A percentile compares a stretch with the other conserved stretches of the same genome.
These are phyloP conservation scores for Peronospora belbahrii DNA, from an alignment of 352 stramenopile genomes.

Conservation along the genomic window DNA sequence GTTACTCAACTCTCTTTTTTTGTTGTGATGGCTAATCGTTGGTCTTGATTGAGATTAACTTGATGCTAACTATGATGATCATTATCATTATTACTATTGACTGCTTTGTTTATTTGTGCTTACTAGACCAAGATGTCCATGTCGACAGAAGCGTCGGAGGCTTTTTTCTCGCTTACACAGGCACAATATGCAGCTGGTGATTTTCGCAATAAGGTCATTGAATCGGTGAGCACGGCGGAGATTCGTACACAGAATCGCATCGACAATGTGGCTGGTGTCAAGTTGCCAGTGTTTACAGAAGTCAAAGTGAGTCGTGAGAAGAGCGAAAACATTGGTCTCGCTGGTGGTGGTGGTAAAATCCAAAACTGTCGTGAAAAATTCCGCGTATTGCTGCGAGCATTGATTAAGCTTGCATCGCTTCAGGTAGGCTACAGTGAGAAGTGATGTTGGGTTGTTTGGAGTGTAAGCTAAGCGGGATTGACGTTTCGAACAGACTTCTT, in stretches of 20 bases:
- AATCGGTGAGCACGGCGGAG: conserved; percentile 92
- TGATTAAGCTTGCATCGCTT: conserved; percentile 86
- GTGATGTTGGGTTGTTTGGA: background rate
- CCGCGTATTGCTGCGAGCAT: conserved; percentile 63
- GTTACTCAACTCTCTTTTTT: too few relatives aligned
- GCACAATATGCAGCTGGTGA: conserved; percentile 97
- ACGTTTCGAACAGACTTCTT: conserved; percentile 92
- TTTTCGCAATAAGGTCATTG: conserved; percentile 95
- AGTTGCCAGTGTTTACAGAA: conserved; percentile 97
- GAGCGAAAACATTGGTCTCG: conserved; percentile 92
- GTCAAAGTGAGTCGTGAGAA: conserved; percentile 93
- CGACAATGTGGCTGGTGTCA: conserved; percentile 99
- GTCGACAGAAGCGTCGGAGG: conserved; percentile 84
- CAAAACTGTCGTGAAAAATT: conserved; percentile 90
- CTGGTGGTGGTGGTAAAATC: conserved; percentile 96
- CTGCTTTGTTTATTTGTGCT: background rate
- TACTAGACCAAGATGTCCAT: conserved; percentile 83
- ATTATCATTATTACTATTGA: too few relatives aligned
- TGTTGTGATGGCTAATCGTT: too few relatives aligned
- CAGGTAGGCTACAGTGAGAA: conserved; percentile 27
- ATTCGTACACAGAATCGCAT: conserved; percentile 95
- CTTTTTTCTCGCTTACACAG: conserved; percentile 97
- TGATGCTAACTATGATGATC: too few relatives aligned
- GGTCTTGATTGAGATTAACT: too few relatives aligned
- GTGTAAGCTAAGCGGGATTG: conserved; percentile 25